Evolutionary conservation across 2,329 filamentous ascomycete genomes (phyloP).

Genomic region (Scedosporium boydii): DNA sequence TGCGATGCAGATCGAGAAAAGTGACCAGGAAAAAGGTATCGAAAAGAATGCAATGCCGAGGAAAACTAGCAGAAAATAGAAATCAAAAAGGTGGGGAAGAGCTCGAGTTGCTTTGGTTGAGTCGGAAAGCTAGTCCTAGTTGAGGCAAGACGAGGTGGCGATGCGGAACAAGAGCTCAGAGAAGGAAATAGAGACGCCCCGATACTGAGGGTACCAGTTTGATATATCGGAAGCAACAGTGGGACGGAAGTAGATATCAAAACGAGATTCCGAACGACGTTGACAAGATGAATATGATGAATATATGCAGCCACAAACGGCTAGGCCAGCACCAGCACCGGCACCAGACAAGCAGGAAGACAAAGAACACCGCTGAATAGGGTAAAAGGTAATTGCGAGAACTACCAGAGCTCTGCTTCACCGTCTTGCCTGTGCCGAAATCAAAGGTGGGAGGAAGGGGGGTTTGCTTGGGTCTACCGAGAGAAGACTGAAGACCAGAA

Average conservation of each 20-base stretch:
- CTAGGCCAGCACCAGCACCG: too few relatives aligned
- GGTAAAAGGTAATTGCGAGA: constrained; percentile 11
- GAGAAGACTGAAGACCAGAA: constrained; percentile 18
- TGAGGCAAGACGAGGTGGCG: constrained; percentile 11
- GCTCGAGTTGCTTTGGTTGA: neutral
- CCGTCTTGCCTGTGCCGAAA: constrained; percentile 11
- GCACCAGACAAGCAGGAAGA: neutral
- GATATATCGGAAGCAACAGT: neutral
- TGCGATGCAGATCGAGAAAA: neutral
- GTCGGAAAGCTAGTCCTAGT: neutral
- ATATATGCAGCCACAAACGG: neutral
- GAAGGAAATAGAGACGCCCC: constrained; percentile 2
- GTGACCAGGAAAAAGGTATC: constrained; percentile 8
- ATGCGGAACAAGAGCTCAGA: constrained; percentile 10
- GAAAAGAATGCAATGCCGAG: constrained; percentile 8
- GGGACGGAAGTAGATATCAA: constrained; percentile 8
- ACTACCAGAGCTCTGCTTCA: constrained; percentile 40
- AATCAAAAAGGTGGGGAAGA: neutral
- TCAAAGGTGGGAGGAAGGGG: constrained; percentile 10
- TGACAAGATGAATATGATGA: neutral
- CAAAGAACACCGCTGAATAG: neutral
- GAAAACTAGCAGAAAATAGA: neutral
- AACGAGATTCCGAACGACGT: constrained; percentile 7
- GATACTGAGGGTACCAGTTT: neutral
- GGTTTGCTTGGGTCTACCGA: constrained; percentile 16